These are phyloP conservation scores for Phialemoniopsis sp. DNA, from an alignment of 2,329 filamentous ascomycete species.

Conservation along the genomic window DNA sequence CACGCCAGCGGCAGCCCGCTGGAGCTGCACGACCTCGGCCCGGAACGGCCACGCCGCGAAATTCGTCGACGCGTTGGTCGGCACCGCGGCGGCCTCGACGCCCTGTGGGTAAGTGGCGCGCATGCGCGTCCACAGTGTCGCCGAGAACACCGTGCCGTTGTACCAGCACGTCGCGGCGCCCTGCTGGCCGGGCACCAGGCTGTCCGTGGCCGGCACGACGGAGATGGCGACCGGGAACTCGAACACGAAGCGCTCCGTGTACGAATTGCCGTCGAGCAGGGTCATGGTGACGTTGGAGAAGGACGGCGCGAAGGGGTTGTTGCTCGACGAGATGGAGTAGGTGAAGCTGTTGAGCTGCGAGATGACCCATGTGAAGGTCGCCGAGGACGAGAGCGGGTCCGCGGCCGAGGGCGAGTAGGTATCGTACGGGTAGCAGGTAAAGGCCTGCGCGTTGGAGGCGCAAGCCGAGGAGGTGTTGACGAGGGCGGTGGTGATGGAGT, in stretches of 20 bases:
- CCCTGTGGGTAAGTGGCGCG: constrained; percentile 21
- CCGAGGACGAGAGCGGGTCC: constrained; percentile 23
- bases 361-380: constrained; percentile 61
- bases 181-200: constrained; percentile 33
- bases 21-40: constrained; percentile 49
- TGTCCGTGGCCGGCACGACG: constrained; percentile 38
- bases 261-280: constrained; percentile 39
- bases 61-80: constrained; percentile 9
- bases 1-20: constrained; percentile 38
- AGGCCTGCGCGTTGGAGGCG: constrained; percentile 53
- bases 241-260: constrained; percentile 55
- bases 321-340: constrained; percentile 50
- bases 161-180: constrained; percentile 53
- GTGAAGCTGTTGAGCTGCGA: constrained; percentile 20
- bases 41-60: constrained; percentile 53
- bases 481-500: constrained; percentile 55
- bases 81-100: constrained; percentile 11
- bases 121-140: constrained; percentile 53
- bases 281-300: constrained; percentile 50
- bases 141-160: constrained; percentile 49
- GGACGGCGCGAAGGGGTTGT: constrained; percentile 50
- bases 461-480: constrained; percentile 49
- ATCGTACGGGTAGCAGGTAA: constrained; percentile 57
- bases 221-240: constrained; percentile 46
- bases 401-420: constrained; percentile 37